phyloP scores from a whole-genome alignment of 1,284 basidiomycete genomes.

The Cystobasidium sp. region DNA sequence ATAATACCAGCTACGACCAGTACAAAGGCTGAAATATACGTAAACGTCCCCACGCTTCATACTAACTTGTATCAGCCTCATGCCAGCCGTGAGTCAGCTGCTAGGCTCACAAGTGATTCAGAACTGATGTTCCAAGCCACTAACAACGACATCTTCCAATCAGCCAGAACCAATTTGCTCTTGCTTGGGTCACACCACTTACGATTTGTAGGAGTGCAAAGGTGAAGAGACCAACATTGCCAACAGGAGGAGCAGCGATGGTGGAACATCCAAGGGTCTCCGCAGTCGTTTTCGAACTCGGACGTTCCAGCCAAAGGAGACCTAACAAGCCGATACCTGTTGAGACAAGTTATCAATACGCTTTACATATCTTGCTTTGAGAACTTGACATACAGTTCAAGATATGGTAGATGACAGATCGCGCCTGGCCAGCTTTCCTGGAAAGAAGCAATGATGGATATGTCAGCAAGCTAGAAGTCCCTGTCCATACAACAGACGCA shows the following conservation, averaged over 20 bases:
- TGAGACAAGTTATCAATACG: not conserved
- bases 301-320: constrained; percentile 31
- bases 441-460: not conserved
- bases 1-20: constrained; percentile 14
- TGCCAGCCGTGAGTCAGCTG: not conserved
- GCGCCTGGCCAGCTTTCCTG: constrained; percentile 22
- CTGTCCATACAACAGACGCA: constrained; percentile 3
- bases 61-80: not conserved
- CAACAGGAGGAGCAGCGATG: constrained; percentile 13
- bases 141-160: not conserved
- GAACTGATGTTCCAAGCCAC: constrained; percentile 31
- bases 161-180: not conserved
- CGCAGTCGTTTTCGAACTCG: constrained; percentile 12
- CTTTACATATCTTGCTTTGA: not conserved
- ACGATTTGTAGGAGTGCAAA: constrained; percentile 35
- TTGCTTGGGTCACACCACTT: not conserved
- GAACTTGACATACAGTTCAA: constrained; percentile 2
- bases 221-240: constrained; percentile 31
- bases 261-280: constrained; percentile 17
- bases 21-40: constrained; percentile 24
- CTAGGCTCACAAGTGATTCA: constrained; percentile 27
- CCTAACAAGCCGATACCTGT: constrained; percentile 28
- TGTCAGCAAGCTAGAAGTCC: not conserved
- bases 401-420: constrained; percentile 38
- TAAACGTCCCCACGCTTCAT: constrained; percentile 20